phyloP scores from a whole-genome alignment of 306 rosid species.

The Gleditsia sinensis region DNA sequence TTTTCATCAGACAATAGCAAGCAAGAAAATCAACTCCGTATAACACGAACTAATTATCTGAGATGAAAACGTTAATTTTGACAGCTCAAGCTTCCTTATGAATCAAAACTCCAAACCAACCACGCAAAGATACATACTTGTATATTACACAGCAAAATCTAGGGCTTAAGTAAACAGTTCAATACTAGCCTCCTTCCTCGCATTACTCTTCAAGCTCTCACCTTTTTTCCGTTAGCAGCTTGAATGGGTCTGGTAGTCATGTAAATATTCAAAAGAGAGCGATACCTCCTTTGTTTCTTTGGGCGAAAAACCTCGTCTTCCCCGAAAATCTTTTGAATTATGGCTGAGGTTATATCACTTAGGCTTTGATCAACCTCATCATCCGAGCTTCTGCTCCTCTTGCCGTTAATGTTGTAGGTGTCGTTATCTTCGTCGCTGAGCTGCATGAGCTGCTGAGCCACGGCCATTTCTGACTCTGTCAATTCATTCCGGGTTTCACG shows the following conservation, averaged over 20 bases:
- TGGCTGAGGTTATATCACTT: conserved; percentile 5
- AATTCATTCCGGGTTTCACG: conserved; percentile 1
- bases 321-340: conserved; percentile 51
- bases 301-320: conserved; percentile 34
- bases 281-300: conserved; percentile 47
- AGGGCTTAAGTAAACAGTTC: too few species aligned
- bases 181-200: background rate
- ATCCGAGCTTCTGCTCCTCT: background rate
- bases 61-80: too few species aligned
- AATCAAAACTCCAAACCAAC: too few species aligned
- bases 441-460: conserved; percentile 54
- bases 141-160: too few species aligned
- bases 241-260: conserved; percentile 36
- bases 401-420: conserved; percentile 6
- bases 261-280: conserved; percentile 57
- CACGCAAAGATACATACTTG: too few species aligned
- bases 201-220: background rate
- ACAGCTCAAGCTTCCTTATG: too few species aligned
- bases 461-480: conserved; percentile 44
- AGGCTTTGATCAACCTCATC: conserved; percentile 36
- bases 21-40: too few species aligned
- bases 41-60: too few species aligned
- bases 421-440: conserved; percentile 49
- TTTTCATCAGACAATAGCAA: too few species aligned
- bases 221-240: conserved; percentile 9